These are phyloP conservation scores for Colletotrichum sp. DNA, from an alignment of 2,329 filamentous ascomycete species.

Conservation along the genomic window DNA sequence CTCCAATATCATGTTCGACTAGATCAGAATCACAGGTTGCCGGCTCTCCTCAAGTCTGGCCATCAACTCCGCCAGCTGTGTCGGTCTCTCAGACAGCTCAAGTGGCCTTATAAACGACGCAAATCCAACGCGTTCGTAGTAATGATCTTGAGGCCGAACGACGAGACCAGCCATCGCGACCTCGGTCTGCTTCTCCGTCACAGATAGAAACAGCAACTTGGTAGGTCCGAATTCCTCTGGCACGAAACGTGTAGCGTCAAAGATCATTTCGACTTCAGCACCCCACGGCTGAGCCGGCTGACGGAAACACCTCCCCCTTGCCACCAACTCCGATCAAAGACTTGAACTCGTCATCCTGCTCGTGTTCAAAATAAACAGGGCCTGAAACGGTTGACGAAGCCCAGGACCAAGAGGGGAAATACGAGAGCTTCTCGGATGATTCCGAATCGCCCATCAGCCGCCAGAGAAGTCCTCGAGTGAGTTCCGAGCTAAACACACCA, in stretches of 20 bases:
- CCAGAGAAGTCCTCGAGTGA: fast-evolving
- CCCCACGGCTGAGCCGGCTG: fast-evolving
- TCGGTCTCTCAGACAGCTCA: fast-evolving
- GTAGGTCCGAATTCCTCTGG: fast-evolving
- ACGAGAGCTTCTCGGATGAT: fast-evolving
- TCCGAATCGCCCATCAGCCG: fast-evolving
- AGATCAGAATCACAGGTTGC: neutral
- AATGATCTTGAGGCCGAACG: neutral
- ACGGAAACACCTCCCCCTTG: fast-evolving
- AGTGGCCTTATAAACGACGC: fast-evolving
- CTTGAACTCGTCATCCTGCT: too few relatives aligned
- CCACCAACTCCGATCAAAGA: neutral
- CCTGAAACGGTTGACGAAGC: neutral
- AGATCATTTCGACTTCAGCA: neutral
- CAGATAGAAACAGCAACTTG: fast-evolving
- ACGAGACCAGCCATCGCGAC: fast-evolving
- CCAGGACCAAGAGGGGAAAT: neutral
- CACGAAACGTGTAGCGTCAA: neutral
- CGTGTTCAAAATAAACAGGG: neutral
- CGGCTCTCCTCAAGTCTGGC: neutral
- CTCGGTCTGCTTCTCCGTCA: fast-evolving
- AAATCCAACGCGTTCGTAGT: neutral
- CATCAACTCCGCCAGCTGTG: neutral
- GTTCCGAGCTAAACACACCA: fast-evolving
- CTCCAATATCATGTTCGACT: fast-evolving